Conservation (phyloP, 495 filamentous ascomycete species). For the Staphylotrichum tortipilum region DNA sequence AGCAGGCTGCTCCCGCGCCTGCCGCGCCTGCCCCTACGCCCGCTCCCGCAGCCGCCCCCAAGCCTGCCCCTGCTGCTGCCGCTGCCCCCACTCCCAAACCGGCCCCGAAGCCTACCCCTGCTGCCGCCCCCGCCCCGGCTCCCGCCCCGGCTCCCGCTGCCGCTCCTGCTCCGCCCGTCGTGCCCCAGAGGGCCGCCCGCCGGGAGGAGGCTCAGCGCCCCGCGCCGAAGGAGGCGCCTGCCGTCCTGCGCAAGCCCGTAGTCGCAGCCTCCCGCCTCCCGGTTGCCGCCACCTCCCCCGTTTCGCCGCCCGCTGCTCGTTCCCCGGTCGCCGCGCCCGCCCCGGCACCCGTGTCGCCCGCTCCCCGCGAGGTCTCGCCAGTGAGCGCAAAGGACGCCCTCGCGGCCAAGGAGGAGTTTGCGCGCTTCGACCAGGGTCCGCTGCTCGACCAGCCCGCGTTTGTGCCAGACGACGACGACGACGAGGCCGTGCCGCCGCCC, state of each 20-base stretch:
- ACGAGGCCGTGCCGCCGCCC: constrained; percentile 37
- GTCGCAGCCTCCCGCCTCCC: constrained; percentile 1
- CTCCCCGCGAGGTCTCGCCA: constrained; percentile 48
- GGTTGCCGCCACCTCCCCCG: constrained; percentile 2
- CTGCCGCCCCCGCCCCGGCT: constrained; percentile 12
- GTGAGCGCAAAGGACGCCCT: constrained; percentile 57
- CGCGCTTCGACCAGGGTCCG: constrained; percentile 84
- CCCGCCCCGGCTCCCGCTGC: constrained; percentile 12
- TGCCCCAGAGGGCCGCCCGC: constrained; percentile 21
- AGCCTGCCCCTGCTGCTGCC: constrained; percentile 13
- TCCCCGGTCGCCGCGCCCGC: constrained; percentile 12
- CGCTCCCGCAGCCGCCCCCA: constrained; percentile 6
- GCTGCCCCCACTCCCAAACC: no score
- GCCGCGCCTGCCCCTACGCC: constrained; percentile 11
- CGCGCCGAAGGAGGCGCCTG: constrained; percentile 24
- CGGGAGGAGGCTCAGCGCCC: constrained; percentile 17
- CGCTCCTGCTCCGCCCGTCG: constrained; percentile 10
- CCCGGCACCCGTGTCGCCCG: constrained; percentile 42
- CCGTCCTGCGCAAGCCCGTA: constrained; percentile 7
- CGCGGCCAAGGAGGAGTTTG: constrained; percentile 63
- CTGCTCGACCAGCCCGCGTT: constrained; percentile 81
- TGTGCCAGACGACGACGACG: constrained; percentile 53
- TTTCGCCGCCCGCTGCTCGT: neutral
- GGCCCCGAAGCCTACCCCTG: constrained; percentile 3
- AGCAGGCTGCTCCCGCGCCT: constrained; percentile 16